Base-by-base conservation (phyloP, 805 yeast genomes). In the Wickerhamomyces queroliae region DNA sequence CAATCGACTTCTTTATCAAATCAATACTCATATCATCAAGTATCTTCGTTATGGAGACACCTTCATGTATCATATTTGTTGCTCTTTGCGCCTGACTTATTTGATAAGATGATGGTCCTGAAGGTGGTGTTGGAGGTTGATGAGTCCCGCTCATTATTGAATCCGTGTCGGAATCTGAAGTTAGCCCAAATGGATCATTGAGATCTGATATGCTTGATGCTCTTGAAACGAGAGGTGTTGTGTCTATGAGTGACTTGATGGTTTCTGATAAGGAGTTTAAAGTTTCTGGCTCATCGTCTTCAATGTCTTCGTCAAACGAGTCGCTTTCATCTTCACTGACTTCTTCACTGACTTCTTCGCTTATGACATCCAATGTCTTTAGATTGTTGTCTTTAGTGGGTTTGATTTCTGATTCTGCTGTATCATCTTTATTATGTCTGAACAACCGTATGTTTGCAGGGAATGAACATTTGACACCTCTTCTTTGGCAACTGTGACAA, bases 401-500 rank as follows among this genome's bases (percentile, higher is more conserved):
- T n/a, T n/a, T n/a, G n/a, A 23, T 23, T 24, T 33, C 15, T 33
- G 28, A 33, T 7, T 24, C 13, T 15, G 20, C 4, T 13, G 20
- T 28, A 3, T 25, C 16, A n/a, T 34, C 21, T 23, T 33, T 27
- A 16, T 36, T 19, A 18, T 43, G 41, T 28, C 43, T 44, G 26
- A 55, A 48, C 22, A 53, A 39, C 37, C 55, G 50, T 9, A 55
- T 55, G 22, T 55, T 55, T 22, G 49, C 56, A 11, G 58, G 58
- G 26, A 38, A 55, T 31, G 53, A 48, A 41, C 59, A 55, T 3
- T 27, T 8, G 1, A 50, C 25, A 2, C 54, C 55, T 38, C 49
- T 53, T 31, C 52, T 55, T 4, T 24, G 31, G 39, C 59, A 55
- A 29, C 58, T 53, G 7, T 36, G 33, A 42, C 59, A 55, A 2